These are phyloP conservation scores for Circinella minor DNA, from an alignment of 371 early-diverging fungal genomes.

Conservation along the genomic window DNA sequence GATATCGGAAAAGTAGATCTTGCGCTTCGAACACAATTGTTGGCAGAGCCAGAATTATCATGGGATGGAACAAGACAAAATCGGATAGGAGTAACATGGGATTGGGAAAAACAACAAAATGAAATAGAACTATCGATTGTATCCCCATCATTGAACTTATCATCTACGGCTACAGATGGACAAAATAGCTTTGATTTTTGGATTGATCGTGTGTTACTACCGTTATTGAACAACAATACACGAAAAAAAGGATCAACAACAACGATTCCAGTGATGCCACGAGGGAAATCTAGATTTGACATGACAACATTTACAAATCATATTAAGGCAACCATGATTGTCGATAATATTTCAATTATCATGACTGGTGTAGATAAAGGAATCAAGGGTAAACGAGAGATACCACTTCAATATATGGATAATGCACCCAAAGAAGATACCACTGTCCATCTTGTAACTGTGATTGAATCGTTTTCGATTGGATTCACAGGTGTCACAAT, in stretches of 20 bases:
- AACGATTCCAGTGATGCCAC: not conserved
- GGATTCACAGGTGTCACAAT: slow-evolving; percentile 31
- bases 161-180: slow-evolving; percentile 5
- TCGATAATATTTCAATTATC: not conserved
- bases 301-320: slow-evolving; percentile 3
- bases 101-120: slow-evolving; percentile 27
- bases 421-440: slow-evolving; percentile 45
- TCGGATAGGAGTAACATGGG: slow-evolving; percentile 11
- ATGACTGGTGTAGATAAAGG: slow-evolving; percentile 39
- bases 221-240: not conserved
- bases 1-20: slow-evolving; percentile 1
- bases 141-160: slow-evolving; percentile 24
- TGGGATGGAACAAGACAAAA: not conserved
- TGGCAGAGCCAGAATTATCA: not conserved
- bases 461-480: slow-evolving; percentile 24
- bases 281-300: not conserved
- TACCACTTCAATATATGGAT: slow-evolving; percentile 40
- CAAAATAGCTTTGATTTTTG: slow-evolving; percentile 27
- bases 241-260: not conserved
- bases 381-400: slow-evolving; percentile 26
- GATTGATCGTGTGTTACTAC: slow-evolving; percentile 18
- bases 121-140: slow-evolving; percentile 21
- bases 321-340: slow-evolving; percentile 11
- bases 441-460: not conserved
- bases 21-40: slow-evolving; percentile 7